Percentiles rank a stretch among this genome's conserved stretches.
Conservation (phyloP, 192 early-diverging fungal species). For the Thoreauomyces humboldtii region DNA sequence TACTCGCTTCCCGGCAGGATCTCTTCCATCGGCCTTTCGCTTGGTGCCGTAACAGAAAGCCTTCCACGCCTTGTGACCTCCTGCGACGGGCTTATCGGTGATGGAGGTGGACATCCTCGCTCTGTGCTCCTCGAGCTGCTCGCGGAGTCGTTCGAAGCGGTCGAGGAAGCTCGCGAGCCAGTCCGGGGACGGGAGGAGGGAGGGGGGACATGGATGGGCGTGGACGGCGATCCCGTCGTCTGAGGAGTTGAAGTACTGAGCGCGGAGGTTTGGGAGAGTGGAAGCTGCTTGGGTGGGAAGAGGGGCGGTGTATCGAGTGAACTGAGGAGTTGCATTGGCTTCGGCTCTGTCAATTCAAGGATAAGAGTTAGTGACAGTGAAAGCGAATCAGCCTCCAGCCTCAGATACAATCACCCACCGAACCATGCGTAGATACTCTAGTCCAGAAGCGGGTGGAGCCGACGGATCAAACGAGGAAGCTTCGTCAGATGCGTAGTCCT, state of each 20-base stretch:
- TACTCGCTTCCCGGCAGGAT: too few relatives aligned
- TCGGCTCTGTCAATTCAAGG: conserved; percentile 10
- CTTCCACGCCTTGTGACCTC: conserved; percentile 21
- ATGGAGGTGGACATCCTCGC: too few relatives aligned
- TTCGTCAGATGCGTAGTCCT: background rate
- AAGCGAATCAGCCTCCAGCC: too few relatives aligned
- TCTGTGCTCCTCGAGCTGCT: conserved; percentile 1
- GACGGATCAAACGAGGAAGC: background rate
- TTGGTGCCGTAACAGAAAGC: conserved; percentile 26
- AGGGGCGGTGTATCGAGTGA: background rate
- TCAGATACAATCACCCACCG: too few relatives aligned
- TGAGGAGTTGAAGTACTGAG: conserved; percentile 5
- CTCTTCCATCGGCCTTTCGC: too few relatives aligned
- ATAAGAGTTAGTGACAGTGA: too few relatives aligned
- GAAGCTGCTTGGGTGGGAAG: background rate
- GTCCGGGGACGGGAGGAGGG: background rate
- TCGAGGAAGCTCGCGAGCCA: conserved; percentile 14
- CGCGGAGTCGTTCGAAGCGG: background rate
- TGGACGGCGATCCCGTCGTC: background rate
- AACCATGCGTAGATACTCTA: conserved; percentile 27
- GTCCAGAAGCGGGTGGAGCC: conserved; percentile 2
- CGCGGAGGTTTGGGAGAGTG: conserved; percentile 16
- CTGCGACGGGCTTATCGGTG: too few relatives aligned
- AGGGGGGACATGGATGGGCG: conserved; percentile 1
- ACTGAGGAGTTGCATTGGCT: conserved; percentile 17